Base-by-base conservation (phyloP, 1,284 basidiomycete genomes). In the Xanthoconium separans region DNA sequence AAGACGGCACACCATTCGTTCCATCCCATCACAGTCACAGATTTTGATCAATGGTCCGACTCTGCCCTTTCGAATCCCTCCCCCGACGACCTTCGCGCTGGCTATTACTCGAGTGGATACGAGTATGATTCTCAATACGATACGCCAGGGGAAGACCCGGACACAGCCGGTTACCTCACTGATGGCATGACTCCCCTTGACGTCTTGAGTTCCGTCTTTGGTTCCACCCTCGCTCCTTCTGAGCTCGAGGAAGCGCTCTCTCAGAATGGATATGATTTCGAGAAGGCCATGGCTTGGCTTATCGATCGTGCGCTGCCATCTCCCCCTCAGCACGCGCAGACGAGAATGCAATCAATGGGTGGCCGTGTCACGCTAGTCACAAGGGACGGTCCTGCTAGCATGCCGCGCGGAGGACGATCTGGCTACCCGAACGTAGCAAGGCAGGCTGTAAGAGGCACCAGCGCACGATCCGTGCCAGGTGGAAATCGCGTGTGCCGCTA, bases 131-230 rank as follows among this genome's bases (percentile, higher is more conserved):
- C 63, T 47, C 65, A 71, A 51, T 72, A 72, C 24, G 72, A 76
- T 57, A 69, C 72, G 47, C 71, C 71, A 44, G 69, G 65, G 37
- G 81, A 83, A 49, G 83, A 85, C 53, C 68, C 75, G 7, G 85
- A 86, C 24, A 75, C 79, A 4, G 75, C 77, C 13, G 69, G 65
- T 44, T 71, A 65, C 47, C 78, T 91, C 47, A 89, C 87, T 0
- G 87, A 91, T 61, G 92, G 93, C 34, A 96, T 98, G 91, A 96
- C 95, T 2, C 96, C 96, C 1, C 91, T 99, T 61, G 96, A 98
- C 65, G 93, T 98, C 39, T 84, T 99, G 20, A 88, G 85, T 64
- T 95, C 92, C 34, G 92, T 99, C 36, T 98, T 98, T 68, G 90
- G 91, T 37, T 87, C 91, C 4, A 86, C 91, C 2, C 80, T 97